Conservation (phyloP, 306 rosid genomes). For the Lathyrus tuberosus region DNA sequence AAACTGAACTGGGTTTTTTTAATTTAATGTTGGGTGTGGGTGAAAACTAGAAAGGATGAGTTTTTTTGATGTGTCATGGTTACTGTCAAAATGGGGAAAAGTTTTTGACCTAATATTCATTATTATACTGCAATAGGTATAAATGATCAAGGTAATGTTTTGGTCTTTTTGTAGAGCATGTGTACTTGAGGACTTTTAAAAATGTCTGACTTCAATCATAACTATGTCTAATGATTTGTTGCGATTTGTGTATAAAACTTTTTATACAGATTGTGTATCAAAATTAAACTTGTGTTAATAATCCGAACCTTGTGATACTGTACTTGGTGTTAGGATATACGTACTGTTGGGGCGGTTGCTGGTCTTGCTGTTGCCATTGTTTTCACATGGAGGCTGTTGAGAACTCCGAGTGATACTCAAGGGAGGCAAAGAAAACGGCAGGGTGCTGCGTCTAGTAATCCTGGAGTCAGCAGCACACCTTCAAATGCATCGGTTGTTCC, state of each 20-base stretch:
- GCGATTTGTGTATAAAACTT: not conserved
- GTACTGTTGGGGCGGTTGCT: slow-evolving; percentile 84
- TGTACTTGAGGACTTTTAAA: not conserved
- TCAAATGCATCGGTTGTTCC: slow-evolving; percentile 47
- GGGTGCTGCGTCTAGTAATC: slow-evolving; percentile 62
- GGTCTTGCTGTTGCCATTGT: slow-evolving; percentile 86
- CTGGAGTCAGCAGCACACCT: slow-evolving; percentile 51
- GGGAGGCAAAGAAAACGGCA: slow-evolving; percentile 80
- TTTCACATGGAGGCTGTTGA: slow-evolving; percentile 90
- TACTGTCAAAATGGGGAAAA: slow-evolving; percentile 20
- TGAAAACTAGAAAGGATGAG: slow-evolving; percentile 28
- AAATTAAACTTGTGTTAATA: not conserved
- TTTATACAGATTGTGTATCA: not conserved
- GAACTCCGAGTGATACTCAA: slow-evolving; percentile 64
- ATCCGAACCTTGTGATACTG: slow-evolving; percentile 16
- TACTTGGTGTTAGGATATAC: slow-evolving; percentile 64
- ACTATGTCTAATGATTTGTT: not conserved
- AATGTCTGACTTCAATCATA: not conserved
- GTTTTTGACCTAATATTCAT: not conserved
- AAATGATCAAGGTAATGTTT: slow-evolving; percentile 20
- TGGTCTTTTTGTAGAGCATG: slow-evolving; percentile 28
- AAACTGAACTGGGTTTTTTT: slow-evolving; percentile 32
- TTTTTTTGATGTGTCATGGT: slow-evolving; percentile 25
- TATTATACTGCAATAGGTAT: not conserved
- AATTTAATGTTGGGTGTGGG: slow-evolving; percentile 20